These are phyloP conservation scores for Coffea canephora DNA, from an alignment of 257 asterid genomes.

Conservation along the genomic window DNA sequence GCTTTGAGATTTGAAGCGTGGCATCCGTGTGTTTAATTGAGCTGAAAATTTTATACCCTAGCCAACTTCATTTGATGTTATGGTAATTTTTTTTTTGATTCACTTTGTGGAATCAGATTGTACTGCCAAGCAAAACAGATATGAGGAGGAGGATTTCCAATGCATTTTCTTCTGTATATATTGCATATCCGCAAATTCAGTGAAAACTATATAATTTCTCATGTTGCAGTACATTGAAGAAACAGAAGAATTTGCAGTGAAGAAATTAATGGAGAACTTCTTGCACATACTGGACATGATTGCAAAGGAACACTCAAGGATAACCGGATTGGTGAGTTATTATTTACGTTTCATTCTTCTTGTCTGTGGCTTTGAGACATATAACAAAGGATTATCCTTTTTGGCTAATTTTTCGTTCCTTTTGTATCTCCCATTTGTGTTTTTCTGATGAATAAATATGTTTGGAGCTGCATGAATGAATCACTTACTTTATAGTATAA, in stretches of 20 bases:
- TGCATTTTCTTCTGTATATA: conserved; percentile 12
- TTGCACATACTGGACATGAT: conserved; percentile 69
- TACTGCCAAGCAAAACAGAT: too few relatives aligned
- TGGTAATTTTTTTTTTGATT: too few relatives aligned
- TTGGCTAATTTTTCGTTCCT: neutral
- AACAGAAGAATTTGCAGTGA: conserved; percentile 96
- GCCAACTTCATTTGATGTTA: too few relatives aligned
- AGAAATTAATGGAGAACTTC: conserved; percentile 78
- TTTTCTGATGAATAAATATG: neutral
- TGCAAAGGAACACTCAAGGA: conserved; percentile 61
- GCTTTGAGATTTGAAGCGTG: too few relatives aligned
- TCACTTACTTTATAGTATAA: too few relatives aligned
- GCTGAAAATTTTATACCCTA: too few relatives aligned
- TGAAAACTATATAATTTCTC: neutral
- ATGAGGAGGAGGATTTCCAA: too few relatives aligned
- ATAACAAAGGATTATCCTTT: neutral
- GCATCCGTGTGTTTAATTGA: too few relatives aligned
- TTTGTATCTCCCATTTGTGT: neutral
- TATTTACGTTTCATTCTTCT: conserved; percentile 13
- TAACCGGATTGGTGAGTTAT: conserved; percentile 79
- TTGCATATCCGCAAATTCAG: neutral
- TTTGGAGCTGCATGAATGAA: neutral
- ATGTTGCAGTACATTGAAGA: conserved; percentile 77
- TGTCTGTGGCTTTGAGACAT: neutral
- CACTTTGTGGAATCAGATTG: too few relatives aligned